Percentiles rank a stretch among this genome's conserved stretches.
Evolutionary conservation across 1,284 basidiomycete genomes (phyloP).

Genomic region (Phellinidium pouzarii): DNA sequence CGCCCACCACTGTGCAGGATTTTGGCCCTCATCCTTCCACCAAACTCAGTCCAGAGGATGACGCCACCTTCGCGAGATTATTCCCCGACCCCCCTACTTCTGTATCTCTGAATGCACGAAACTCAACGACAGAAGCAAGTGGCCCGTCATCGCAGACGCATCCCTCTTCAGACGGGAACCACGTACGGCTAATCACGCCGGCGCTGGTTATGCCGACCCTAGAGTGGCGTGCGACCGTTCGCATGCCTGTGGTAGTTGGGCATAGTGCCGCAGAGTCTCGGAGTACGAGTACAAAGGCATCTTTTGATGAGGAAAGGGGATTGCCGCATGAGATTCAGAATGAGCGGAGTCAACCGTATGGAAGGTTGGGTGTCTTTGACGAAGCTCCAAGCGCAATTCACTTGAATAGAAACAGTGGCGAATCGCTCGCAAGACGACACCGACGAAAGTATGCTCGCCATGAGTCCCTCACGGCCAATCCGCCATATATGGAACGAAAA

Average conservation of each 20-base stretch:
- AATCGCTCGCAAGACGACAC: neutral
- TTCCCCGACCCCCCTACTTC: neutral
- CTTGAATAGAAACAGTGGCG: neutral
- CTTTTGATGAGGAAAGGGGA: neutral
- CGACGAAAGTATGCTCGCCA: neutral
- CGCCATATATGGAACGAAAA: neutral
- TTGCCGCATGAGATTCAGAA: neutral
- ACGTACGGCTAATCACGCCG: neutral
- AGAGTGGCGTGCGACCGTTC: neutral
- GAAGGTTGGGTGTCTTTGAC: neutral
- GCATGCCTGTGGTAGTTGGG: neutral
- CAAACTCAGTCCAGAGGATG: too few relatives aligned
- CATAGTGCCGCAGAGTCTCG: neutral
- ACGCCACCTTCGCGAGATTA: neutral
- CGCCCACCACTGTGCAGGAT: too few relatives aligned
- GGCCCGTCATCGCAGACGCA: neutral
- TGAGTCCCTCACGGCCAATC: neutral
- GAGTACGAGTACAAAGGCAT: neutral
- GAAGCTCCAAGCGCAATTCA: too few relatives aligned
- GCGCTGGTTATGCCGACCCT: neutral
- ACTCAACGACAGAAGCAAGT: neutral
- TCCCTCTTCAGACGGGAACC: slow-evolving; percentile 1
- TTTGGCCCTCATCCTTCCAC: too few relatives aligned
- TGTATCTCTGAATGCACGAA: neutral
- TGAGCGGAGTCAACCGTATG: neutral